These are phyloP conservation scores for Colletotrichum sp. DNA, from an alignment of 2,329 filamentous ascomycete species.

Conservation along the genomic window DNA sequence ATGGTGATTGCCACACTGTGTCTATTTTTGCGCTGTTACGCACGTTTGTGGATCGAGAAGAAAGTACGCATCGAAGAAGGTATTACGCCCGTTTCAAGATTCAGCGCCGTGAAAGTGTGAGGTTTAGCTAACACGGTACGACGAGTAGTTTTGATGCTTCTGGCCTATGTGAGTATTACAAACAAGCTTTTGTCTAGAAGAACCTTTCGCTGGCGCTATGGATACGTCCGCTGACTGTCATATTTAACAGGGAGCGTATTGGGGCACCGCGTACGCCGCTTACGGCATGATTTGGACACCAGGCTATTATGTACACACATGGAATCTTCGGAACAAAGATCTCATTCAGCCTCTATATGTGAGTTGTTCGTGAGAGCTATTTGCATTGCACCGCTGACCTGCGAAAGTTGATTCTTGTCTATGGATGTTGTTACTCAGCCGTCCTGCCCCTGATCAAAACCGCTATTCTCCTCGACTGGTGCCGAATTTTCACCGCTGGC, in stretches of 20 bases:
- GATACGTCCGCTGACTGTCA: not conserved
- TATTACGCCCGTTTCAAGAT: not conserved
- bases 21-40: conserved; percentile 6
- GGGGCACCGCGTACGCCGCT: not conserved
- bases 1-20: not conserved
- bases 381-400: not conserved
- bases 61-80: conserved; percentile 11
- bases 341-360: not conserved
- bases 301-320: conserved; percentile 5
- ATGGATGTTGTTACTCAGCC: not conserved
- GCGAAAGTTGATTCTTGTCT: not conserved
- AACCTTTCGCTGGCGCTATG: not conserved
- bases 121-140: not conserved
- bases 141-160: not conserved
- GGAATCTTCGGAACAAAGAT: not conserved
- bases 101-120: not conserved
- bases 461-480: conserved; percentile 20
- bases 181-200: not conserved
- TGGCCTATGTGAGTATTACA: not conserved
- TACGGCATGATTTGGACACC: not conserved
- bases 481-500: conserved; percentile 16
- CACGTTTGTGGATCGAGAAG: not conserved
- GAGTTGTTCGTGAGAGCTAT: not conserved
- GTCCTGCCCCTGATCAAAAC: conserved; percentile 12
- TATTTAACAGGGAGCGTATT: not conserved